Evolutionary conservation across 2,329 filamentous ascomycete genomes (phyloP), one percentile per base, ranked within the genome.

Genomic region (Exophiala viscosa): DNA sequence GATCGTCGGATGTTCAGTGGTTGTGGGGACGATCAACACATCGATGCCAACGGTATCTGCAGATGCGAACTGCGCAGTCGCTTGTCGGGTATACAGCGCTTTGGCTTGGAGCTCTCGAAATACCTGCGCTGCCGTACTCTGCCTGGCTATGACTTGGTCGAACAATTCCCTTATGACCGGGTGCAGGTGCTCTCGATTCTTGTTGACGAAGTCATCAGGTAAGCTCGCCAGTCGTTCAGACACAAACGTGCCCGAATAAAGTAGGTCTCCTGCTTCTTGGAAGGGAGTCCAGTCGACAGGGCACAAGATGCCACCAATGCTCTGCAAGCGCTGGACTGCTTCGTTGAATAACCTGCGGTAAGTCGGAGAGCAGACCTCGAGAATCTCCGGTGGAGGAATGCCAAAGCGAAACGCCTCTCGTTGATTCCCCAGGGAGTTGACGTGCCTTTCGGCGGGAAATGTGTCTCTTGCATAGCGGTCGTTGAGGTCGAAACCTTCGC

Each of bases 161-260:
- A 78, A 76, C 8, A 82, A 66, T 36, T 71, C 62, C 34, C 69
- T 65, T 31, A 75, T 80, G 8, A 77, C 73, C 1, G 78, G 77
- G 58, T 81, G 76, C 10, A 81, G 66, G 2, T 68, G 61, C n/a
- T 68, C 59, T 4, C 71, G 60, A 50, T 70, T 67, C 13, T 61
- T 59, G 32, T 63, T 61, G 32, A 74, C 61, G 58, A 74, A 73
- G 4, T 68, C 65, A 17, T 69, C 67, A 13, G 64, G 70, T 55
- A 70, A 66, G 62, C 65, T 71, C 1, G 77, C 75, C 8, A 80
- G 68, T 13, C 81, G 73, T 61, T 84, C 81, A 1, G 75, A 77
- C 1, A 84, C 77, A 64, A 82, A 78, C 0, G 79, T 76, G 0
- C 80, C 80, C 17, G 78, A 75, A 60, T 84, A 84, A 0, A 83